phyloP scores from a whole-genome alignment of 2,329 filamentous ascomycete genomes.

The Chaetomiaceae sp. region DNA sequence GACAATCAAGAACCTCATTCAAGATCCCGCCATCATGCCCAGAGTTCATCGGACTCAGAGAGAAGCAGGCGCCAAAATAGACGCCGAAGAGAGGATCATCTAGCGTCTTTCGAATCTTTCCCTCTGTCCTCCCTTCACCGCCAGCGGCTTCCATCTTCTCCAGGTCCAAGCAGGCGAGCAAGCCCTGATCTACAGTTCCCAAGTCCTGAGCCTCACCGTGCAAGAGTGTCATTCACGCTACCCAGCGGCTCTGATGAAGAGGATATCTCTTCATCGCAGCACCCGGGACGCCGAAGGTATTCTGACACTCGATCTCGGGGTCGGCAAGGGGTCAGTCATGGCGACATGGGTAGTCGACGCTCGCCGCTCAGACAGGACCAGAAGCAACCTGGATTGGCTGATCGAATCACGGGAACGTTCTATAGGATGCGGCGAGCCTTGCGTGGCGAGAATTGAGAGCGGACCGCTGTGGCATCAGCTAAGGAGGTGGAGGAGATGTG shows the following conservation, averaged over 20 bases:
- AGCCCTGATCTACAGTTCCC: constrained; percentile 9
- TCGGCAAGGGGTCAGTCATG: background rate
- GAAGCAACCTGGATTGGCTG: background rate
- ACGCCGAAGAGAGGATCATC: background rate
- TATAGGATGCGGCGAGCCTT: constrained; percentile 8
- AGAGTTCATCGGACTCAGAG: background rate
- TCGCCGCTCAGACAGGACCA: background rate
- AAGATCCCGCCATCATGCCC: background rate
- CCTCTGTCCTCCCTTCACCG: background rate
- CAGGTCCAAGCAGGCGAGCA: background rate
- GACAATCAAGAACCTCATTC: background rate
- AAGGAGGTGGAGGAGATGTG: background rate
- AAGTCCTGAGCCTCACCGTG: constrained; percentile 5
- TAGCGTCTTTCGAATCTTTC: background rate
- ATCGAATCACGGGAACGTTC: background rate
- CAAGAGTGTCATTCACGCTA: constrained; percentile 1
- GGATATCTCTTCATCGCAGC: background rate
- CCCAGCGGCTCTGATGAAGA: background rate
- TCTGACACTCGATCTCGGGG: background rate
- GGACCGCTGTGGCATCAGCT: background rate
- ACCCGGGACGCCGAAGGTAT: background rate
- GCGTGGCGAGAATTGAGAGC: background rate
- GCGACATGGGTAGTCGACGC: background rate
- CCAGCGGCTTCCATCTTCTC: background rate
- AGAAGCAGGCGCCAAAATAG: background rate